Evolutionary conservation across 495 filamentous ascomycete genomes (phyloP).

Genomic region (Margaritispora aquatica): DNA sequence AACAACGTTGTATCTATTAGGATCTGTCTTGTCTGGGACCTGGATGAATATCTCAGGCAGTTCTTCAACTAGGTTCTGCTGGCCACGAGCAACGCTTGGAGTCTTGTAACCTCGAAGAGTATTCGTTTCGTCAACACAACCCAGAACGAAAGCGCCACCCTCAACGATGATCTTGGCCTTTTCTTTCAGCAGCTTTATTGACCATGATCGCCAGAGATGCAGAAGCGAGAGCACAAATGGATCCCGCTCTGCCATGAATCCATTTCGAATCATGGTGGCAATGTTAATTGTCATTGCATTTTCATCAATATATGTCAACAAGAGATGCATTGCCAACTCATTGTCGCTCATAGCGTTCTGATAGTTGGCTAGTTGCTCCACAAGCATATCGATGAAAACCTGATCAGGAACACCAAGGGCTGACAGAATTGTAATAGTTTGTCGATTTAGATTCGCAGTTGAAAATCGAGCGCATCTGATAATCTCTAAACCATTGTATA

Average conservation of each 20-base stretch:
- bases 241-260: conserved; percentile 68
- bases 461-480: conserved; percentile 72
- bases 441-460: conserved; percentile 74
- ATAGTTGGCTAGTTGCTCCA: conserved; percentile 55
- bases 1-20: conserved; percentile 52
- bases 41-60: conserved; percentile 90
- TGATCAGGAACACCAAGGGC: conserved; percentile 63
- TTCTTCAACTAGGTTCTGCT: conserved; percentile 29
- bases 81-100: conserved; percentile 11
- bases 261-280: conserved; percentile 66
- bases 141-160: conserved; percentile 81
- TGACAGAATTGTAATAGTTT: conserved; percentile 80
- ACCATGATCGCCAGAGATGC: conserved; percentile 74
- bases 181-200: conserved; percentile 80
- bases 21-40: conserved; percentile 47
- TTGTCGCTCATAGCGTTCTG: conserved; percentile 61
- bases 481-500: conserved; percentile 70
- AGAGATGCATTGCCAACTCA: conserved; percentile 51
- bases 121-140: conserved; percentile 78
- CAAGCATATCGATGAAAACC: conserved; percentile 62
- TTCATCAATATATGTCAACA: conserved; percentile 74
- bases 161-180: conserved; percentile 83
- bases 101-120: conserved; percentile 64
- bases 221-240: conserved; percentile 77
- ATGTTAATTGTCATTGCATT: conserved; percentile 73